Evolutionary conservation across 805 yeast genomes (phyloP), one percentile per base, ranked within the genome.

Genomic region (Metschnikowia drakensbergensis): DNA sequence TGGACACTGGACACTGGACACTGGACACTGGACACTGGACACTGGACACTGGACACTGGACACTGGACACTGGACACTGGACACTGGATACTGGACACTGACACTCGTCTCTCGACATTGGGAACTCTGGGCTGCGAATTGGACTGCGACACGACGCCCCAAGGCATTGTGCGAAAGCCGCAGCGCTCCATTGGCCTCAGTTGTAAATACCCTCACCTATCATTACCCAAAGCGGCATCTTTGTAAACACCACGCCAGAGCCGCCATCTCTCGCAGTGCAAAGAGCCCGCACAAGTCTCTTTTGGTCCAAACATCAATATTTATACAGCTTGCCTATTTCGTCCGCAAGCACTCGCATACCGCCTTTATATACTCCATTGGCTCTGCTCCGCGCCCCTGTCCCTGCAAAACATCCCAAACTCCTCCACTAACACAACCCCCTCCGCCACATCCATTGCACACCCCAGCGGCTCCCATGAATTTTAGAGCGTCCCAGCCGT

Each of bases 401-500:
- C 8, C 17, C 11, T 33, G 25, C 36, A 17, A 33, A 33, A 17
- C 47, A 22, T 36, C 29, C 33, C 39, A 33, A 13, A 3, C 31
- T 28, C 25, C 6, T 29, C 28, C 28, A 10, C 23, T 26, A 42
- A 11, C 7, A 35, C 40, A 17, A 11, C 6, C n/a, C n/a, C 28
- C 11, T 17, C 17, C 35, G n/a, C 33, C n/a, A 27, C 27, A 25
- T n/a, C 26, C 37, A 17, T 2, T 17, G 17, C 17, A 17, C 17
- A 17, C 17, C 17, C 17, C 17, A 17, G 17, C 17, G 17, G 17
- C 17, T 17, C 17, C 17, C 17, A 57, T 57, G 60, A 53, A 51
- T 38, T 42, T 51, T 48, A 52, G 58, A 32, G 47, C 53, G n/a
- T 55, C 69, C 45, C 77, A 77, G 58, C 81, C 83, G 29, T 73